Percentiles rank a stretch among this genome's conserved stretches.
phyloP scores from a whole-genome alignment of 495 filamentous ascomycete species.

The Penicillium arizonense region DNA sequence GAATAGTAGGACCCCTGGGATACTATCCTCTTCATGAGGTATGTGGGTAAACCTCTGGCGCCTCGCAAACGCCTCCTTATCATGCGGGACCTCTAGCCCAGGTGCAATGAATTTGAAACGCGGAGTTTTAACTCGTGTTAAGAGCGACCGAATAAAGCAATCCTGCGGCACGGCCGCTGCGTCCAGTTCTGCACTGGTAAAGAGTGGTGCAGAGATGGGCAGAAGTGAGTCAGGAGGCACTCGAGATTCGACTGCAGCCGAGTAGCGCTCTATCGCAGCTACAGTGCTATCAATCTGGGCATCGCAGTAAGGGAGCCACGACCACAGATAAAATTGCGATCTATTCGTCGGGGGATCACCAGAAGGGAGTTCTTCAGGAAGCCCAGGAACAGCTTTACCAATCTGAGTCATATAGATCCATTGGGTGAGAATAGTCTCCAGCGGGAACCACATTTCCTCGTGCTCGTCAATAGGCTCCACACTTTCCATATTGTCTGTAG shows the following conservation, averaged over 20 bases:
- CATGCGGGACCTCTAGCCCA: conserved; percentile 27
- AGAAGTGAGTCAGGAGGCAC: conserved; percentile 11
- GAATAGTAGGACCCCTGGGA: conserved; percentile 25
- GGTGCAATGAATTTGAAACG: conserved; percentile 36
- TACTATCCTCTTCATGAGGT: conserved; percentile 8
- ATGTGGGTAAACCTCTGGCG: conserved; percentile 26
- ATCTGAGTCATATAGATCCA: conserved; percentile 31
- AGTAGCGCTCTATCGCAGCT: conserved; percentile 14
- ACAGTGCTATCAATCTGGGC: conserved; percentile 17
- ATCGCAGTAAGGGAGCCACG: conserved; percentile 16
- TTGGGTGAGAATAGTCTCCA: conserved; percentile 39
- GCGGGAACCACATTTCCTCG: conserved; percentile 32
- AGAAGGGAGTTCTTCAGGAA: neutral
- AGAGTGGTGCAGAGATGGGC: conserved; percentile 15
- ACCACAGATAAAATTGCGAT: conserved; percentile 8
- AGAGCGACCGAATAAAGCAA: conserved; percentile 30
- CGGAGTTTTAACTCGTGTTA: conserved; percentile 29
- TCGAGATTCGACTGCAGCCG: conserved; percentile 14
- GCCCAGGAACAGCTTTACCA: conserved; percentile 12
- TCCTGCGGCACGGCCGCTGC: conserved; percentile 25
- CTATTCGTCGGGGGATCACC: neutral
- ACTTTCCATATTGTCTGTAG: conserved; percentile 9
- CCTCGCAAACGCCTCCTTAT: conserved; percentile 19
- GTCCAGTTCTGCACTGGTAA: conserved; percentile 24
- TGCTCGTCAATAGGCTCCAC: conserved; percentile 16